Evolutionary conservation across 208 protist genomes (phyloP), one percentile per base, ranked within the genome.

Genomic region (Wallacemonas sp.): DNA sequence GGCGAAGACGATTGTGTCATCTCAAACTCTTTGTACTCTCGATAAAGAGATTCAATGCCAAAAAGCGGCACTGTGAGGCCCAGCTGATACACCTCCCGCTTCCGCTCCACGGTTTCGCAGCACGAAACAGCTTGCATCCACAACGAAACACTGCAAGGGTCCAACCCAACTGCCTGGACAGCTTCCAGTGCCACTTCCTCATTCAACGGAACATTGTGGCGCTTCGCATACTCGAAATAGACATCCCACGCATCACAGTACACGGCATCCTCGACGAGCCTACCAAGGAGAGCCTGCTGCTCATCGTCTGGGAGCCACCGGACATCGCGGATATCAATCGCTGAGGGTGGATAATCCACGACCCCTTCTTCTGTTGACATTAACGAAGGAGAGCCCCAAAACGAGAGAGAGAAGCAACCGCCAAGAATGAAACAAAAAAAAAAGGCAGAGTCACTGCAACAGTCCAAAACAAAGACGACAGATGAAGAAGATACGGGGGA

Each of bases 171-270:
- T 17, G 54, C 68, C 44, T 90, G 76, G 24, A 95, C 80, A 4
- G 84, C 89, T 15, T 86, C 66, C 4, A 89, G 53, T 0, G 76
- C 71, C 15, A 91, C 76, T 2, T 91, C 74, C 22, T 92, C 79
- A 22, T 65, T 80, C 4, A 92, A 55, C 15, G 67, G 19, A 26
- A 87, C 66, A 54, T 71, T 58, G 27, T 79, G 80, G 33, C 66
- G 52, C 37, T 79, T 70, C 12, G 78, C 76, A 54, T 83, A 92
- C 3, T 60, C 67, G 68, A 95, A 91, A 63, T 92, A 95, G 0
- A 69, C 68, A 30, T 89, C 75, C 86, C 89, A 95, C 5, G 89
- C 79, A 48, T 95, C 89, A 45, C 73, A 83, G 68, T 81, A 92
- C 2, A 84, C 83, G 1, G 89, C 79, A 54, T 80, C 68, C 10